Base-by-base conservation (phyloP, 495 filamentous ascomycete species). In the Penicillium longicatenatum region DNA sequence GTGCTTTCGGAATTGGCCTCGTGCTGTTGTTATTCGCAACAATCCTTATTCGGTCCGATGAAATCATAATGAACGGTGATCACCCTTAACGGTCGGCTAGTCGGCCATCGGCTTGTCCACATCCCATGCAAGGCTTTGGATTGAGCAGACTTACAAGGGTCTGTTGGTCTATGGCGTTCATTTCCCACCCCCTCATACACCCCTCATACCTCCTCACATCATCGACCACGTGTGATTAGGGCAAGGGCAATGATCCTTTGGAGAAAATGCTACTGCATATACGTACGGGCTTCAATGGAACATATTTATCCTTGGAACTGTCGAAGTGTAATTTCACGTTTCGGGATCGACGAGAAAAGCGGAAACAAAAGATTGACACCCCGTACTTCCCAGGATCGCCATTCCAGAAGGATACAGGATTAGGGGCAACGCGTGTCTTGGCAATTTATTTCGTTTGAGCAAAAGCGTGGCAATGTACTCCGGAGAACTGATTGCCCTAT, bases 401-500 rank as follows among this genome's bases (percentile, higher is more conserved):
- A 50, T 50, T 56, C 54, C 43, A 50, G 44, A 50, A 56, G 44
- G 31, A 50, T 56, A 43, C 33, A 17, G 30, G 30, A 30, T 14
- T 12, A 17, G 54, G 16, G 37, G 33, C 52, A 30, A n/a, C n/a
- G n/a, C n/a, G 42, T 45, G 10, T 45, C 17, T 45, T 45, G 42
- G 42, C 42, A 20, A 45, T 9, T 10, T 26, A 26, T 5, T 26
- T 26, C 26, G 26, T 26, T 26, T 5, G 26, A 26, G 7, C 4
- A 26, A 26, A 26, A 26, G 7, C 26, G 26, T 26, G 26, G 26
- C 26, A 26, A 26, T 26, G 26, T 4, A 26, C 4, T 26, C 26
- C 26, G n/a, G n/a, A n/a, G n/a, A n/a, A n/a, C n/a, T n/a, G n/a
- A n/a, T 26, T 26, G 26, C 3, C 26, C 26, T 26, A 26, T 2